These are phyloP conservation scores for Trichoderma orchidacearum DNA, from an alignment of 495 filamentous ascomycete genomes.

Conservation along the genomic window DNA sequence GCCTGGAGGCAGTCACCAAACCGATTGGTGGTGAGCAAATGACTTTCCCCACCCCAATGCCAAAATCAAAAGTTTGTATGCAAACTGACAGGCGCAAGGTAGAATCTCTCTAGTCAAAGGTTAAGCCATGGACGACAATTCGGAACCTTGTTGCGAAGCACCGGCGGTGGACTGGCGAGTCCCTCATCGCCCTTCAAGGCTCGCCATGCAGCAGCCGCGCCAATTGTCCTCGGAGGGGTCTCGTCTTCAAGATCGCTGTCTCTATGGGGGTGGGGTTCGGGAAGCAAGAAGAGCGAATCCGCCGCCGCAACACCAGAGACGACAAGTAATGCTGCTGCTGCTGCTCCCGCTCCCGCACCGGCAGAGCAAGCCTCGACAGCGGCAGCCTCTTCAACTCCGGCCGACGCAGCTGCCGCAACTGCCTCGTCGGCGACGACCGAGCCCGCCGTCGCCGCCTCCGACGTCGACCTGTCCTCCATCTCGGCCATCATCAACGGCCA, in stretches of 20 bases:
- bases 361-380: conserved; percentile 12
- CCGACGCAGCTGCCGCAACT: conserved; percentile 2
- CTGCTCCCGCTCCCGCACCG: conserved; percentile 6
- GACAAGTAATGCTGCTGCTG: conserved; percentile 6
- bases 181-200: background rate
- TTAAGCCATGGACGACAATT: conserved; percentile 2
- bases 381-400: conserved; percentile 3
- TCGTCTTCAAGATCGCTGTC: background rate
- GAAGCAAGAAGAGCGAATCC: background rate
- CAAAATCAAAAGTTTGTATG: too few species aligned
- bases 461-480: conserved; percentile 6
- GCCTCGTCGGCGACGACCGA: background rate
- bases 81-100: background rate
- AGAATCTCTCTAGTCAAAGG: background rate
- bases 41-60: background rate
- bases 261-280: background rate
- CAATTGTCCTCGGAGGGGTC: background rate
- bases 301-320: background rate
- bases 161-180: background rate
- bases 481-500: conserved; percentile 22
- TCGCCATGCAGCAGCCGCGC: background rate
- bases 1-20: background rate
- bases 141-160: background rate
- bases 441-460: background rate
- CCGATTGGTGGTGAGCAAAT: background rate